Percentiles rank a stretch among this genome's conserved stretches.
These are phyloP conservation scores for Triangularia setosa DNA, from an alignment of 2,329 filamentous ascomycete genomes.

Conservation along the genomic window DNA sequence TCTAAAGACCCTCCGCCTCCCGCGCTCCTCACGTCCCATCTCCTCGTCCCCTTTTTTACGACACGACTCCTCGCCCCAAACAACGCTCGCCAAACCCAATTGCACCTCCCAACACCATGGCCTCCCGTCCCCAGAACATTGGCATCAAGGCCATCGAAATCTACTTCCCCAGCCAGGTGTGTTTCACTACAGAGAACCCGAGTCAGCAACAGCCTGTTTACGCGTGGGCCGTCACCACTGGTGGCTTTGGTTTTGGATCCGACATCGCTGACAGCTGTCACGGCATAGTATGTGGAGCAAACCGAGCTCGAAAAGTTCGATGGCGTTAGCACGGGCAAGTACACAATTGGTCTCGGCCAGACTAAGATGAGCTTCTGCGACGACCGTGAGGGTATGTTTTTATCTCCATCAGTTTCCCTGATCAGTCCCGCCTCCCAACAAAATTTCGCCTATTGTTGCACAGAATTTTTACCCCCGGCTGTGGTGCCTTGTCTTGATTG, in stretches of 20 bases:
- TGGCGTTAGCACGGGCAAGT: conserved; percentile 77
- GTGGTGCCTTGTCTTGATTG: not conserved
- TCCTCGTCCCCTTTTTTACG: conserved; percentile 2
- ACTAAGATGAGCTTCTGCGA: conserved; percentile 92
- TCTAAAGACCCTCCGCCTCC: conserved; percentile 11
- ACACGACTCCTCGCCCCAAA: conserved; percentile 1
- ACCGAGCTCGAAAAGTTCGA: conserved; percentile 61
- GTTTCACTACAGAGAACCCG: conserved; percentile 29
- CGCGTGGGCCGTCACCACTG: not conserved
- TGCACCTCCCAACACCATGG: conserved; percentile 21
- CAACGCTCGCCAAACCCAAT: conserved; percentile 15
- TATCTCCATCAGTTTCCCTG: not conserved
- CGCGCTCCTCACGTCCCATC: conserved; percentile 7
- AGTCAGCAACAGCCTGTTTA: not conserved
- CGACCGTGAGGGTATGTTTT: conserved; percentile 69
- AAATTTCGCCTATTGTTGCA: not conserved
- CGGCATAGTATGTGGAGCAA: conserved; percentile 73
- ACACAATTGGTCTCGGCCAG: conserved; percentile 87
- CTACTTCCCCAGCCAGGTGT: conserved; percentile 81
- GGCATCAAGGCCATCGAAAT: conserved; percentile 92
- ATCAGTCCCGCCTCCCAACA: not conserved
- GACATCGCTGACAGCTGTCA: conserved; percentile 25
- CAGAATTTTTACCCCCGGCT: not conserved
- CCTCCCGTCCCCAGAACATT: conserved; percentile 71
- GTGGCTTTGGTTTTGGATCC: conserved; percentile 10